These are phyloP conservation scores for Pleomassaria siparia DNA, from an alignment of 2,329 filamentous ascomycete species.

Conservation along the genomic window DNA sequence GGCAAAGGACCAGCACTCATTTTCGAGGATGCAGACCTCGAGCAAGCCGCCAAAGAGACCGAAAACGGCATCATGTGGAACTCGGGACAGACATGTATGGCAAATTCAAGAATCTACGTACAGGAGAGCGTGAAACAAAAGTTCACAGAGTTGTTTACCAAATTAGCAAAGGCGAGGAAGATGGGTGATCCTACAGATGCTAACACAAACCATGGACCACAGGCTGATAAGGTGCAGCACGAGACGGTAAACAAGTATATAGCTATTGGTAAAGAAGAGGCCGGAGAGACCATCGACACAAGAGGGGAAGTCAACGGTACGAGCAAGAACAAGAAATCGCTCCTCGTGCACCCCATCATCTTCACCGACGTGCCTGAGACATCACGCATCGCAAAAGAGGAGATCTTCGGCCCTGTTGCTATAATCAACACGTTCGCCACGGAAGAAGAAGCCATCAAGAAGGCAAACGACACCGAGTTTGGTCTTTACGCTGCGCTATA, in stretches of 20 bases:
- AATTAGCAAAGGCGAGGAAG: constrained; percentile 14
- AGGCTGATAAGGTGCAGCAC: constrained; percentile 26
- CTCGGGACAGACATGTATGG: constrained; percentile 61
- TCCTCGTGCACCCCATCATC: constrained; percentile 51
- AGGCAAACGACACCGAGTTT: constrained; percentile 43
- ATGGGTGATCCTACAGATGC: constrained; percentile 21
- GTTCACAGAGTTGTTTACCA: constrained; percentile 24
- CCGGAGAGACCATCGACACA: constrained; percentile 39
- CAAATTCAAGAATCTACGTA: constrained; percentile 59
- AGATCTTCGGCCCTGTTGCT: constrained; percentile 45
- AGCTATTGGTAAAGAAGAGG: constrained; percentile 46
- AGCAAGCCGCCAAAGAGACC: constrained; percentile 65
- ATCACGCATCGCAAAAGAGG: constrained; percentile 38
- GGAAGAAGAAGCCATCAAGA: constrained; percentile 37
- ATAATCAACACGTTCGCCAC: constrained; percentile 39
- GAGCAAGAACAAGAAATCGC: constrained; percentile 31
- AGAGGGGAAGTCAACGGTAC: constrained; percentile 34
- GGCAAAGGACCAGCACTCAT: constrained; percentile 84
- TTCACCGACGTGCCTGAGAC: constrained; percentile 49
- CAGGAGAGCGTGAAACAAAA: constrained; percentile 52
- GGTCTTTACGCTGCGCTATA: constrained; percentile 42
- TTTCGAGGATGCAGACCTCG: constrained; percentile 74
- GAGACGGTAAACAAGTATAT: constrained; percentile 28
- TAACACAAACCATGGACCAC: constrained; percentile 25
- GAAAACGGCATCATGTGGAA: constrained; percentile 54